A percentile compares a stretch with the other conserved stretches of the same genome.
Conservation (phyloP, 2,329 filamentous ascomycete genomes). For the Exophiala spinifera region DNA sequence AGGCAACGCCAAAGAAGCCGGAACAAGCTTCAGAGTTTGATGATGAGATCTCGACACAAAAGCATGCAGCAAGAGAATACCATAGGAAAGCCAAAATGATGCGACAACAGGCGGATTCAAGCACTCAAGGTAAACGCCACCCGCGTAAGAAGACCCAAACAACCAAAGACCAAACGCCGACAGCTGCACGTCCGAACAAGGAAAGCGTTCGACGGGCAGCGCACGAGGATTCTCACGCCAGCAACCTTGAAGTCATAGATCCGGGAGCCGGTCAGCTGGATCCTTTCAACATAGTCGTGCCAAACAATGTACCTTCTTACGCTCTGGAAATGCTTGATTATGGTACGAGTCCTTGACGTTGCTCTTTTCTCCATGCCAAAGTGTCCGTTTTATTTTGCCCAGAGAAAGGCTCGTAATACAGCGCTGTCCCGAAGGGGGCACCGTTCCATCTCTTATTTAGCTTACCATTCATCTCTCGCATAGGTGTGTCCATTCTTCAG, state of each 20-base stretch:
- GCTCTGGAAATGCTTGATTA: constrained; percentile 2
- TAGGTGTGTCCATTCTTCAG: neutral
- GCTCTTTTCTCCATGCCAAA: neutral
- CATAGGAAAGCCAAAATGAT: constrained; percentile 1
- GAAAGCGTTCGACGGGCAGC: neutral
- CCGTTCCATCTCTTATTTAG: neutral
- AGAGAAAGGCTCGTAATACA: neutral
- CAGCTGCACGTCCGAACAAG: neutral
- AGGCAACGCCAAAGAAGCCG: neutral
- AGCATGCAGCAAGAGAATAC: constrained; percentile 3
- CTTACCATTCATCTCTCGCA: neutral
- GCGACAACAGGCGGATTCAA: neutral
- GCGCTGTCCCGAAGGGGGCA: neutral
- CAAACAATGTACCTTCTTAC: neutral
- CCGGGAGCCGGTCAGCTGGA: constrained; percentile 1
- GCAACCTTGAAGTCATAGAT: neutral
- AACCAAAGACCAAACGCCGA: neutral
- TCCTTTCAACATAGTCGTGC: constrained; percentile 4
- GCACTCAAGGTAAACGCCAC: neutral
- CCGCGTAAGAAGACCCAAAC: neutral
- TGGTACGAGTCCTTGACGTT: neutral
- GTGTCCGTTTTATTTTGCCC: neutral
- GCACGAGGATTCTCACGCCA: neutral
- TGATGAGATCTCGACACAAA: constrained; percentile 1
- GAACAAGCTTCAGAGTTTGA: neutral